A percentile compares a stretch with the other conserved stretches of the same genome.
Evolutionary conservation across 495 filamentous ascomycete genomes (phyloP).

Genomic region (Neurospora tetrasperma): DNA sequence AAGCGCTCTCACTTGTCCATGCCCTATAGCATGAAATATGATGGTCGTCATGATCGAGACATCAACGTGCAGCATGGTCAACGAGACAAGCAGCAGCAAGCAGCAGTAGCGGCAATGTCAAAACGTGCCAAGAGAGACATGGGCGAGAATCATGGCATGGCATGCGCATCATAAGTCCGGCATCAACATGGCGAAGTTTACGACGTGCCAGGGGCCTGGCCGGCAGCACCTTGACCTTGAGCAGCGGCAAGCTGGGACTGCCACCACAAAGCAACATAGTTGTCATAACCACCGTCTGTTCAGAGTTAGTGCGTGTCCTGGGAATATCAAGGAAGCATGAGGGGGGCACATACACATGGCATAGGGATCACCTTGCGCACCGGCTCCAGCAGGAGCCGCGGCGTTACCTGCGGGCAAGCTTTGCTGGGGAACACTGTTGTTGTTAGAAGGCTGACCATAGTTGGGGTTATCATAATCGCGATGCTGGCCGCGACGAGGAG

Average conservation of each 20-base stretch:
- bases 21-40: not conserved
- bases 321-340: not conserved
- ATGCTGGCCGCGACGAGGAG: constrained; percentile 31
- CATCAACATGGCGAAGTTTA: constrained; percentile 14
- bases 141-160: constrained; percentile 19
- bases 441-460: constrained; percentile 26
- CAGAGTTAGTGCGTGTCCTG: constrained; percentile 1
- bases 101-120: constrained; percentile 12
- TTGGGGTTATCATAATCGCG: constrained; percentile 35
- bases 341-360: constrained; percentile 20
- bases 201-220: constrained; percentile 20
- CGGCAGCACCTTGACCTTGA: constrained; percentile 17
- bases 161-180: constrained; percentile 17
- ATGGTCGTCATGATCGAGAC: constrained; percentile 4
- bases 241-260: constrained; percentile 20
- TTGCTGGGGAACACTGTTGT: constrained; percentile 14
- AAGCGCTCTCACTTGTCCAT: constrained; percentile 1
- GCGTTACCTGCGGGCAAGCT: constrained; percentile 10
- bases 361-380: constrained; percentile 20
- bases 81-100: constrained; percentile 3
- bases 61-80: constrained; percentile 2
- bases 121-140: constrained; percentile 16
- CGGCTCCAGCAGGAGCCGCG: constrained; percentile 15
- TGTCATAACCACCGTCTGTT: constrained; percentile 26
- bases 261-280: constrained; percentile 25